Evolutionary conservation across 1,284 basidiomycete species (phyloP).

Genomic region (Fomes fomentarius): DNA sequence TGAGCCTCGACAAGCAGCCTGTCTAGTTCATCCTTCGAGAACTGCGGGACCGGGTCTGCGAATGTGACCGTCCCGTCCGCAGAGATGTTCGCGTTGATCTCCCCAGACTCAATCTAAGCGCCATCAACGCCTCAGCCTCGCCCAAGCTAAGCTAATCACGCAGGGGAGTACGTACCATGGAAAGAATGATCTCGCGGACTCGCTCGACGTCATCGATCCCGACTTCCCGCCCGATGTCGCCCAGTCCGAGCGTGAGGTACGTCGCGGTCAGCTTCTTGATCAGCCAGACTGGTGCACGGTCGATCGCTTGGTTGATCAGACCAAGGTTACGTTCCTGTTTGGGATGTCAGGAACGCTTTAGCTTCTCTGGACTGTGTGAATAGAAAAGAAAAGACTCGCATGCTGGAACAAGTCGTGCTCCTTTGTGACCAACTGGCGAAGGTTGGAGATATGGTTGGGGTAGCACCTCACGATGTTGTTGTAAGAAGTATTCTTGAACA

Average conservation of each 20-base stretch:
- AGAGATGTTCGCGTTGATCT: slow-evolving; percentile 68
- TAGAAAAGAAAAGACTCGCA: too few species aligned
- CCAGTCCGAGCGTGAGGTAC: slow-evolving; percentile 73
- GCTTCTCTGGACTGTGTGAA: too few species aligned
- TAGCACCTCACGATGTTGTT: slow-evolving; percentile 63
- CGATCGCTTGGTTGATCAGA: slow-evolving; percentile 65
- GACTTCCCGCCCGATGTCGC: slow-evolving; percentile 67
- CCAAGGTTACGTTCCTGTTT: slow-evolving; percentile 73
- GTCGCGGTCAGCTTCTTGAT: slow-evolving; percentile 79
- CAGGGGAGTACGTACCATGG: slow-evolving; percentile 67
- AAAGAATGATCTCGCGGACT: slow-evolving; percentile 61
- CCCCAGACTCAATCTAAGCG: slow-evolving; percentile 71
- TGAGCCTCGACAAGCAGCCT: slow-evolving; percentile 63
- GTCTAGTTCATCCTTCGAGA: slow-evolving; percentile 70
- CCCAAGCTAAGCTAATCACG: too few species aligned
- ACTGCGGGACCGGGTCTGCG: slow-evolving; percentile 60
- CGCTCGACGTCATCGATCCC: slow-evolving; percentile 57
- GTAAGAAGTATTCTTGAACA: slow-evolving; percentile 69
- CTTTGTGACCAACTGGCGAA: slow-evolving; percentile 52
- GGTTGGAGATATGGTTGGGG: slow-evolving; percentile 48
- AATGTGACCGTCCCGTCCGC: slow-evolving; percentile 73
- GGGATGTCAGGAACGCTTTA: too few species aligned
- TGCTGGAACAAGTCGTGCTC: slow-evolving; percentile 53
- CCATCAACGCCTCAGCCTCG: too few species aligned
- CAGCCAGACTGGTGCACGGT: slow-evolving; percentile 70